Conservation (phyloP, 208 protist genomes). For the Jaenimonas drosophilae region DNA sequence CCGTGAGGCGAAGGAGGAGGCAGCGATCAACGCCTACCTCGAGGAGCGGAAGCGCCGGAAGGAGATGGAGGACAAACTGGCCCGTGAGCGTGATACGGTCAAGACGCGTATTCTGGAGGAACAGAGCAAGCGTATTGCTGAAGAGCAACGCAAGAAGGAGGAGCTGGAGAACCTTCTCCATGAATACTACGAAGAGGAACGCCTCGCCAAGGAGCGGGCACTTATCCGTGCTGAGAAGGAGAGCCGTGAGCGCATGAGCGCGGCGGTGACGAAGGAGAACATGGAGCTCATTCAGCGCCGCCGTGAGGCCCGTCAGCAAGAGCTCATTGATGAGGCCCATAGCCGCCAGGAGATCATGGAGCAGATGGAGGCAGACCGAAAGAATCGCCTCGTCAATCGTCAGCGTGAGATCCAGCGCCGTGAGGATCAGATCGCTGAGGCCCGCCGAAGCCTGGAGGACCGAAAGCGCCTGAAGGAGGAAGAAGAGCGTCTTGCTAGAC, state of each 20-base stretch:
- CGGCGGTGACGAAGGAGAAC: constrained; percentile 55
- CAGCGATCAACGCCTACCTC: constrained; percentile 66
- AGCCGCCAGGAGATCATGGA: constrained; percentile 79
- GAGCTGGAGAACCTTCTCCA: constrained; percentile 79
- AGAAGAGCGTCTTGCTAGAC: constrained; percentile 46
- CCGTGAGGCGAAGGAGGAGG: constrained; percentile 73
- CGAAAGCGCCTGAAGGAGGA: constrained; percentile 56
- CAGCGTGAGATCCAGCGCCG: constrained; percentile 63
- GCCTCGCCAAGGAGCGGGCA: constrained; percentile 64
- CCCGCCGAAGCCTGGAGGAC: constrained; percentile 67
- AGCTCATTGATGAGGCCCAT: constrained; percentile 67
- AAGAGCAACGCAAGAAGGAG: constrained; percentile 73
- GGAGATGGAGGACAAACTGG: constrained; percentile 63
- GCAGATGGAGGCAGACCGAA: constrained; percentile 27
- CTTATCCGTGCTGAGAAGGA: constrained; percentile 52
- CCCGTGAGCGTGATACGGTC: constrained; percentile 55
- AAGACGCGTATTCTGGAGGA: constrained; percentile 75
- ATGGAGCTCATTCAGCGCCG: constrained; percentile 63
- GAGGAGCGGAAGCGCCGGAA: constrained; percentile 57
- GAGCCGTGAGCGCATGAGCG: constrained; percentile 53
- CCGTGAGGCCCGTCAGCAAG: constrained; percentile 30
- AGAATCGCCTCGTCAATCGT: constrained; percentile 7
- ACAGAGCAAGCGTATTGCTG: constrained; percentile 69
- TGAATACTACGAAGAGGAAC: constrained; percentile 88
- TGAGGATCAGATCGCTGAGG: constrained; percentile 70